A percentile compares a stretch with the other conserved stretches of the same genome.
phyloP scores from a whole-genome alignment of 768 basidiomycete species.

The Cystobasidium tubakii region DNA sequence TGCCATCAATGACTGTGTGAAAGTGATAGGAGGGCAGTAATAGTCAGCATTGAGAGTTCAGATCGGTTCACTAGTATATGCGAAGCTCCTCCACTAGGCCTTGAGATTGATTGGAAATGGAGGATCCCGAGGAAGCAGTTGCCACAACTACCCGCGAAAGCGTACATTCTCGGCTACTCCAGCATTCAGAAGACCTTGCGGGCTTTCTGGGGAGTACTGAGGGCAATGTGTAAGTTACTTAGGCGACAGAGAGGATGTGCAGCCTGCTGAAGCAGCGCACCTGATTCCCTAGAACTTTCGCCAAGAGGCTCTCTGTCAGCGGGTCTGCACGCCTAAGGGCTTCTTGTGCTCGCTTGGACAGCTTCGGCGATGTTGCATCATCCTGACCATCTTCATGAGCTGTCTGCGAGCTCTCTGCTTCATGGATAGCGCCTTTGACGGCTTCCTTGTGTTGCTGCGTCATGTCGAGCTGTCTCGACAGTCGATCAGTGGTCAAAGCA shows the following conservation, averaged over 20 bases:
- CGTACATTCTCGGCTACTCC: constrained; percentile 33
- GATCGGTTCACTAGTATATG: too few species aligned
- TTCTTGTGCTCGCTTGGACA: constrained; percentile 21
- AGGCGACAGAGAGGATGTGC: too few species aligned
- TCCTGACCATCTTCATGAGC: neutral
- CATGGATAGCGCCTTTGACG: neutral
- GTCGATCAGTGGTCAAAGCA: too few species aligned
- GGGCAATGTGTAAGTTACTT: too few species aligned
- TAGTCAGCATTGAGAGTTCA: too few species aligned
- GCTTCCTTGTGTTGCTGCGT: neutral
- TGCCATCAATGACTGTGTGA: constrained; percentile 34
- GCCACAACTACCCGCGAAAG: neutral
- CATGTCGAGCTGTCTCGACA: too few species aligned
- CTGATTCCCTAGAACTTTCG: constrained; percentile 30
- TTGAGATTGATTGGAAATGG: neutral
- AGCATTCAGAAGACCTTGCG: constrained; percentile 26
- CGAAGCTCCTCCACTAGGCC: too few species aligned
- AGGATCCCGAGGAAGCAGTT: neutral
- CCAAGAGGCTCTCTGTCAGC: neutral
- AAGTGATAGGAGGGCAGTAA: neutral
- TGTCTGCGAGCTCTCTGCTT: neutral
- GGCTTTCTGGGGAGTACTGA: constrained; percentile 30
- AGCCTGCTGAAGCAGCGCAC: too few species aligned
- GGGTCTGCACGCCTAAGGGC: constrained; percentile 15
- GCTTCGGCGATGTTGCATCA: neutral